A percentile compares a stretch with the other conserved stretches of the same genome.
Conservation (phyloP, 2,329 filamentous ascomycete species). For the Neocucurbitaria cava region DNA sequence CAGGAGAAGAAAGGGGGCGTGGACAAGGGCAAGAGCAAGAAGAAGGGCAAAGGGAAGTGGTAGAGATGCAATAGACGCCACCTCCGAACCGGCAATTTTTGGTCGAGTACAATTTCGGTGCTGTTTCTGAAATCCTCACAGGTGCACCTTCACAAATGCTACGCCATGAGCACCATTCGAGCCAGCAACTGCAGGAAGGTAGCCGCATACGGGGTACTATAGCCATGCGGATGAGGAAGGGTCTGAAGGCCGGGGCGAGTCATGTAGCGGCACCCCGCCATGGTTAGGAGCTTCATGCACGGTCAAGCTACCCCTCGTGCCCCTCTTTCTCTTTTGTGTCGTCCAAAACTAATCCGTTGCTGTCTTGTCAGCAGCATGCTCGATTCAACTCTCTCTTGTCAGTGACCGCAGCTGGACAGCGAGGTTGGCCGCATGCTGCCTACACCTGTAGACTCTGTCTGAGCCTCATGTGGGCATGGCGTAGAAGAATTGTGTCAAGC, state of each 20-base stretch:
- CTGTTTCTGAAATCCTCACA: not conserved
- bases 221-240: not conserved
- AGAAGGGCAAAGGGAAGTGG: conserved; percentile 48
- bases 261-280: conserved; percentile 6
- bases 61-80: conserved; percentile 5
- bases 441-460: not conserved
- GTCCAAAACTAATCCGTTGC: not conserved
- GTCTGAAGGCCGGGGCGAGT: not conserved
- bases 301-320: conserved; percentile 16
- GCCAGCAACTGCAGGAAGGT: not conserved
- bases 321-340: conserved; percentile 1
- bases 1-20: conserved; percentile 42
- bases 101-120: not conserved
- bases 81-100: not conserved
- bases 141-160: not conserved
- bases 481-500: not conserved
- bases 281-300: not conserved
- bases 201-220: not conserved
- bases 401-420: not conserved
- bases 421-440: not conserved
- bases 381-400: not conserved
- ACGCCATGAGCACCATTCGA: not conserved
- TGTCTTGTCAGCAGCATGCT: not conserved
- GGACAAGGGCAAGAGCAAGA: conserved; percentile 45
- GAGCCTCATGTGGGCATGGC: not conserved